These are phyloP conservation scores for Spathaspora passalidarum DNA, from an alignment of 805 yeast genomes.

Conservation along the genomic window DNA sequence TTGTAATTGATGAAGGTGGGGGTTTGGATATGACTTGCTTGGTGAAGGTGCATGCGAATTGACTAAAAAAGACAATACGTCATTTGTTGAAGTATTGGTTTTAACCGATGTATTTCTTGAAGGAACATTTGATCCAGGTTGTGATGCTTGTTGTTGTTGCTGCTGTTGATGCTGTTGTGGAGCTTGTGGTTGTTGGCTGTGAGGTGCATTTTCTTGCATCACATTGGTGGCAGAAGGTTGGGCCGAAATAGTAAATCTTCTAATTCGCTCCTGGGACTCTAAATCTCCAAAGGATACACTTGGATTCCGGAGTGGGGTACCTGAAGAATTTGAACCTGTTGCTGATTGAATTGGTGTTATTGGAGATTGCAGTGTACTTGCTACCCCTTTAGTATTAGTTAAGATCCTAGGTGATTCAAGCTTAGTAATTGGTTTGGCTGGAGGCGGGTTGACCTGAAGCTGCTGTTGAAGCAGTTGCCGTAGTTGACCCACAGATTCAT, in stretches of 20 bases:
- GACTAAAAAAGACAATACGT: slow-evolving; percentile 7
- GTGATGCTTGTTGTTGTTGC: background rate
- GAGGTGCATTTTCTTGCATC: slow-evolving; percentile 9
- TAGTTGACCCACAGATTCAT: background rate
- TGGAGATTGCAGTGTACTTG: slow-evolving; percentile 1
- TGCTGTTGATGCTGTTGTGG: background rate
- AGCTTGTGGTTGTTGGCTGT: slow-evolving; percentile 1
- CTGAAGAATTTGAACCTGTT: background rate
- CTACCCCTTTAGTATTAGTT: background rate
- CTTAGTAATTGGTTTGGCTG: background rate
- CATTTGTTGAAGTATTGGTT: slow-evolving; percentile 3
- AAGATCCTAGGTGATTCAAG: background rate
- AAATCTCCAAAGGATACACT: slow-evolving; percentile 36
- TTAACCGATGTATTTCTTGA: slow-evolving; percentile 8
- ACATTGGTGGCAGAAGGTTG: slow-evolving; percentile 38
- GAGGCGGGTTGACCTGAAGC: background rate
- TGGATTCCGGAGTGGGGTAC: slow-evolving; percentile 8
- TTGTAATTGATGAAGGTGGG: slow-evolving; percentile 5
- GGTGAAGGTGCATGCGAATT: background rate
- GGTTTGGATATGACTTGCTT: slow-evolving; percentile 1
- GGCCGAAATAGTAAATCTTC: slow-evolving; percentile 43
- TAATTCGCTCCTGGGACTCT: slow-evolving; percentile 31
- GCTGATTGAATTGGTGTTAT: slow-evolving; percentile 3
- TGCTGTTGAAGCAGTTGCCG: background rate
- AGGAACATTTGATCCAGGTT: background rate